Conservation (phyloP, 2,329 filamentous ascomycete species). For the Fusarium musae region DNA sequence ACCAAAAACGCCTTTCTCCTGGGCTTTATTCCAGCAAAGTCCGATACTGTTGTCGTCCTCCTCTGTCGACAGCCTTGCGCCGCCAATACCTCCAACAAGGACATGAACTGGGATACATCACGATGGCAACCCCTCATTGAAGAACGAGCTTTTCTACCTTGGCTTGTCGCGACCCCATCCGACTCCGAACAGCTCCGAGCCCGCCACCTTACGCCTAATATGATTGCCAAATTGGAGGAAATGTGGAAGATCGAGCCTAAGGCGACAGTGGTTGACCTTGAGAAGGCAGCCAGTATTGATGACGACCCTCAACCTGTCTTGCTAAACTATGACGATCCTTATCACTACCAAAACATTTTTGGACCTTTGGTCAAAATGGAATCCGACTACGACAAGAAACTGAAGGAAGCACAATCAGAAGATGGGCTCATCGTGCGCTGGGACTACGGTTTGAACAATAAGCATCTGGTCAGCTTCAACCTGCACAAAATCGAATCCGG, state of each 20-base stretch:
- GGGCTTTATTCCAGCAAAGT: slow-evolving; percentile 98
- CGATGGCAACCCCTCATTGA: slow-evolving; percentile 98
- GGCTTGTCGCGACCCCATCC: slow-evolving; percentile 89
- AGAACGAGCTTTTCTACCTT: slow-evolving; percentile 92
- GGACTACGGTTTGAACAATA: slow-evolving; percentile 97
- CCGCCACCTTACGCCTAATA: slow-evolving; percentile 89
- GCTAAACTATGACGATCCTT: slow-evolving; percentile 94
- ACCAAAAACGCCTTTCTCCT: slow-evolving; percentile 99
- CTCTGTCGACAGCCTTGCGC: slow-evolving; percentile 97
- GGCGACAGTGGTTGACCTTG: slow-evolving; percentile 89
- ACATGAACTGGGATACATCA: slow-evolving; percentile 99
- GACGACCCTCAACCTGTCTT: slow-evolving; percentile 95
- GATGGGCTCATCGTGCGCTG: slow-evolving; percentile 94
- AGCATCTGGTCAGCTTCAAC: slow-evolving; percentile 94
- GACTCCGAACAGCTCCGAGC: slow-evolving; percentile 97
- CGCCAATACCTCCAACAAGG: slow-evolving; percentile 93
- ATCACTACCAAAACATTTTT: slow-evolving; percentile 99
- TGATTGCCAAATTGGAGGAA: slow-evolving; percentile 96
- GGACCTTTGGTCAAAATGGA: slow-evolving; percentile 98
- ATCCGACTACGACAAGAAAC: slow-evolving; percentile 97
- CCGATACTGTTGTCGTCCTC: slow-evolving; percentile 96
- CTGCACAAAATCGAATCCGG: slow-evolving; percentile 97
- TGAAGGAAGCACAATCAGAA: slow-evolving; percentile 98
- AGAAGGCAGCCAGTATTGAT: slow-evolving; percentile 90
- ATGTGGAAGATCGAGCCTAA: slow-evolving; percentile 97